phyloP scores from a whole-genome alignment of 176 grass and related monocot species.

The Eleusine indica region DNA sequence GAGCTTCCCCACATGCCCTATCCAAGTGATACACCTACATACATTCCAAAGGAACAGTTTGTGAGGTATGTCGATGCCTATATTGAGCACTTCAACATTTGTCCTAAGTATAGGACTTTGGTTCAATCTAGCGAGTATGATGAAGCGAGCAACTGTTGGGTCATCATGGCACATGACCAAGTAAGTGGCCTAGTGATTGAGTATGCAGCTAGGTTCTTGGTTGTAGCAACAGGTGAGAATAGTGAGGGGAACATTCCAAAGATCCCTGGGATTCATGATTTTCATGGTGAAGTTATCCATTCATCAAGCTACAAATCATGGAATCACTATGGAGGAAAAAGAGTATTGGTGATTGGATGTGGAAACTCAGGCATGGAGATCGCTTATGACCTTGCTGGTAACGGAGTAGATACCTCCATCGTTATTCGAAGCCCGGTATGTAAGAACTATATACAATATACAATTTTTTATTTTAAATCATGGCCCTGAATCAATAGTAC shows the following conservation, averaged over 20 bases:
- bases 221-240: conserved; percentile 76
- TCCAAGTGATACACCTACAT: conserved; percentile 42
- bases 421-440: conserved; percentile 53
- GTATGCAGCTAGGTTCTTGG: conserved; percentile 53
- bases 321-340: conserved; percentile 19
- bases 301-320: conserved; percentile 55
- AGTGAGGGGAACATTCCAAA: conserved; percentile 32
- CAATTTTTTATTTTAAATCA: neutral
- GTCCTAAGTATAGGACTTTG: conserved; percentile 8
- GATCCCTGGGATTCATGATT: conserved; percentile 45
- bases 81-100: conserved; percentile 37
- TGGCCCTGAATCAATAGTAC: neutral
- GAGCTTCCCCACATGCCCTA: conserved; percentile 58
- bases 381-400: conserved; percentile 54
- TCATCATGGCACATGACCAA: conserved; percentile 24
- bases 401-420: conserved; percentile 55
- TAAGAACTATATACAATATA: neutral
- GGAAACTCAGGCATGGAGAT: conserved; percentile 92
- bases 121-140: conserved; percentile 57
- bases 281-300: conserved; percentile 57
- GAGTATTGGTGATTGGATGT: conserved; percentile 64
- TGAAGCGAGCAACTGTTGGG: conserved; percentile 35
- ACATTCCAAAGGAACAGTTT: conserved; percentile 48
- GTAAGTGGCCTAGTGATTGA: neutral
- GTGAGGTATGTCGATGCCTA: conserved; percentile 65